Conservation (phyloP, 179 eudicot genomes). For the Dionaea muscipula region DNA sequence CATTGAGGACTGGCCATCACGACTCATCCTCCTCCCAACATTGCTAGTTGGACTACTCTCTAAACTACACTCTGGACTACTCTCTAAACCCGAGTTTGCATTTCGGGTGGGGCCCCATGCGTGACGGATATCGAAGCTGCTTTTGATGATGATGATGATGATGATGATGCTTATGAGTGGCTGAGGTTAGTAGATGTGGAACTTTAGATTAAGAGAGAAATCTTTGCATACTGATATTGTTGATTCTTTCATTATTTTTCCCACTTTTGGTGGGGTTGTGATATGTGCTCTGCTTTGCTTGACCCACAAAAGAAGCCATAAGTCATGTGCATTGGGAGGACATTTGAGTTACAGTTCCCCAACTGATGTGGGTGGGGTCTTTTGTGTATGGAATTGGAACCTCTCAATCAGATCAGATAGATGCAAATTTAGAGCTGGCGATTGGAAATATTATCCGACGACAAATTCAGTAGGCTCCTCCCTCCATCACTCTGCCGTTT, state of each 20-base stretch:
- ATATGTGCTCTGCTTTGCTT: background rate
- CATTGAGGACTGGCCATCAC: slow-evolving; percentile 2
- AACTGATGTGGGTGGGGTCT: no score
- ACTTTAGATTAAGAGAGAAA: background rate
- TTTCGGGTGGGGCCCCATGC: background rate
- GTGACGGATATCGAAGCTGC: background rate
- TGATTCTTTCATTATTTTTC: background rate
- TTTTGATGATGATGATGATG: background rate
- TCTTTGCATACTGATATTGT: no score
- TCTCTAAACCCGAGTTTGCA: background rate
- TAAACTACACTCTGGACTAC: background rate
- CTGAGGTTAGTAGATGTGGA: slow-evolving; percentile 1
- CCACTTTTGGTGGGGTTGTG: background rate
- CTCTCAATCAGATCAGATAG: no score
- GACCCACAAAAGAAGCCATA: background rate
- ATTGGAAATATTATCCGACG: no score
- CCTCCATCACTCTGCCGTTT: no score
- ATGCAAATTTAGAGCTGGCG: no score
- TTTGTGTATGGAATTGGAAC: no score
- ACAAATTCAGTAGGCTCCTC: no score
- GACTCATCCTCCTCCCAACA: background rate
- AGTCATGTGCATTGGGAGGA: background rate
- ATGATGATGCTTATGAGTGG: background rate
- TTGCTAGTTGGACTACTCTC: background rate
- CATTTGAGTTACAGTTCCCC: no score